phyloP scores from a whole-genome alignment of 1,139 yeast genomes.

The Debaryomyces subglobosus region DNA sequence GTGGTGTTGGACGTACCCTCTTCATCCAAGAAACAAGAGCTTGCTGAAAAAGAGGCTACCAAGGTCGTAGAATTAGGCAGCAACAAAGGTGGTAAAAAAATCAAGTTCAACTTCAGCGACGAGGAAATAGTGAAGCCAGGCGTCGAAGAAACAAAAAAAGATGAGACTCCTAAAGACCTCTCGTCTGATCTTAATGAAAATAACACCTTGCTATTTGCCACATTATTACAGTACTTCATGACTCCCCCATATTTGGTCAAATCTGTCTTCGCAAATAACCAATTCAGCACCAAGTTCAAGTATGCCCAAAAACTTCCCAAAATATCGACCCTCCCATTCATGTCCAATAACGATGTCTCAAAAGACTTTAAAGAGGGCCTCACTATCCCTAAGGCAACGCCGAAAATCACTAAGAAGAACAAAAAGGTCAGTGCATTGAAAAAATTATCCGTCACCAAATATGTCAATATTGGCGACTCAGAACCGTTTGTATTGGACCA shows the following conservation, averaged over 20 bases:
- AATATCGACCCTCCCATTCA: constrained; percentile 72
- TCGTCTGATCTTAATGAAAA: constrained; percentile 20
- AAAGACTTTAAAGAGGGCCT: constrained; percentile 65
- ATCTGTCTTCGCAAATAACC: constrained; percentile 50
- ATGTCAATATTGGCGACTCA: constrained; percentile 71
- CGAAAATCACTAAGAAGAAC: constrained; percentile 42
- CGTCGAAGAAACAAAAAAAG: constrained; percentile 18
- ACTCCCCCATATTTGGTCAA: constrained; percentile 84
- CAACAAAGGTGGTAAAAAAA: constrained; percentile 31
- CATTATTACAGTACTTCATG: constrained; percentile 75
- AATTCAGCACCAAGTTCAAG: constrained; percentile 53
- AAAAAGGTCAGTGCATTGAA: constrained; percentile 48
- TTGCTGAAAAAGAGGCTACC: constrained; percentile 18
- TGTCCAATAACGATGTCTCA: constrained; percentile 50
- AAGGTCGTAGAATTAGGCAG: constrained; percentile 27
- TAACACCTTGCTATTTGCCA: constrained; percentile 61
- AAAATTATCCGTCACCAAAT: constrained; percentile 64
- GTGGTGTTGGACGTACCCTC: constrained; percentile 61
- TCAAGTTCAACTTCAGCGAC: constrained; percentile 41
- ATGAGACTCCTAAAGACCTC: constrained; percentile 14
- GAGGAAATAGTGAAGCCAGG: constrained; percentile 21
- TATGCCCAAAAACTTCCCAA: constrained; percentile 74
- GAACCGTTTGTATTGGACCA: constrained; percentile 58
- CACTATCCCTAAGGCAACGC: constrained; percentile 58
- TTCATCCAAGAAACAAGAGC: constrained; percentile 18